phyloP scores from a whole-genome alignment of 148 eudicot genomes.

The Chenopodium suecicum region DNA sequence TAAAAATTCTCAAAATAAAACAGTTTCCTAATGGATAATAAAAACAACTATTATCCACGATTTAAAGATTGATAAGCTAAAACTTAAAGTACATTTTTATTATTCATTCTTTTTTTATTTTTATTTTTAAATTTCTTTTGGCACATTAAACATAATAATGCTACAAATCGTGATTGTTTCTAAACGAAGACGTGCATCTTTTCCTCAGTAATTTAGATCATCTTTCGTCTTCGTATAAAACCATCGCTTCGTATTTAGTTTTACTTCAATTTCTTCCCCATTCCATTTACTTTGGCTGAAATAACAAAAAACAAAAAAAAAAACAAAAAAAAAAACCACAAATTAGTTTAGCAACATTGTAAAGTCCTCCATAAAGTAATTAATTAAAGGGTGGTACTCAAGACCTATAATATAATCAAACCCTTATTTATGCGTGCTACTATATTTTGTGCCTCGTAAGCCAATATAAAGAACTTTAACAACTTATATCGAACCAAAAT shows the following conservation, averaged over 20 bases:
- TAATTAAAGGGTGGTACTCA: too few species aligned
- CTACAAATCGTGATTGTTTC: not conserved
- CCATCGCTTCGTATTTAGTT: not conserved
- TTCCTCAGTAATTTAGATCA: not conserved
- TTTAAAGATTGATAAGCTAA: not conserved
- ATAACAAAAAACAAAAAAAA: not conserved
- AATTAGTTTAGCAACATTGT: not conserved
- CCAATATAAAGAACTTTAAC: too few species aligned
- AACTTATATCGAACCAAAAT: too few species aligned
- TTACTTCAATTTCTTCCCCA: not conserved
- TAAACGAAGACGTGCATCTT: slow-evolving; percentile 7
- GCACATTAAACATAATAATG: not conserved
- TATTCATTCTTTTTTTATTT: not conserved
- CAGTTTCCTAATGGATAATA: not conserved
- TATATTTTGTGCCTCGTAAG: too few species aligned
- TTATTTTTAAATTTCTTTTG: not conserved
- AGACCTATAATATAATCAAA: too few species aligned
- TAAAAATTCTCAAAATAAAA: too few species aligned
- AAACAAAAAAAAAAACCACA: not conserved
- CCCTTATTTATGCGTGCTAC: too few species aligned
- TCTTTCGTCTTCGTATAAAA: not conserved
- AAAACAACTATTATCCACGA: not conserved
- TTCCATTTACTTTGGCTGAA: not conserved
- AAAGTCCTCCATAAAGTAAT: not conserved
- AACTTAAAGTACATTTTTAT: not conserved